Evolutionary conservation across 2,329 filamentous ascomycete species (phyloP).

Genomic region (Fusarium luffae): DNA sequence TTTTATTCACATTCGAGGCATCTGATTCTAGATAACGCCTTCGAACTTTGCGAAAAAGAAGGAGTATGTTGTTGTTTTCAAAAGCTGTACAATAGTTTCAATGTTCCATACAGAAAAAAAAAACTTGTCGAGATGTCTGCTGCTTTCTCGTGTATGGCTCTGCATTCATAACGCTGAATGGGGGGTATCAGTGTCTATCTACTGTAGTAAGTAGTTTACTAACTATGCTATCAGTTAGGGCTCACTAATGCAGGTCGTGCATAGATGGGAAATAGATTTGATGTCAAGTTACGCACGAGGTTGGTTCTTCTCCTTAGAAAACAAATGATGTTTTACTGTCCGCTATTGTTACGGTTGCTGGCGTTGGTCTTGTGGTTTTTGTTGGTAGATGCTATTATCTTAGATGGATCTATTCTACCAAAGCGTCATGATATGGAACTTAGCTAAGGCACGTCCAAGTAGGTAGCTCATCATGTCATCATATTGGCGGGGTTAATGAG

Average conservation of each 20-base stretch:
- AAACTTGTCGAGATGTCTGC: slow-evolving; percentile 33
- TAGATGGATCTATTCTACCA: background rate
- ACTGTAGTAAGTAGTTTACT: background rate
- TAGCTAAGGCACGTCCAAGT: background rate
- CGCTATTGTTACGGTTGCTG: background rate
- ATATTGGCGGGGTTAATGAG: slow-evolving; percentile 31
- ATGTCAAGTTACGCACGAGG: background rate
- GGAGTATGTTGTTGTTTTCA: slow-evolving; percentile 19
- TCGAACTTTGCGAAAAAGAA: slow-evolving; percentile 34
- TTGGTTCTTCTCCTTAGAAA: background rate
- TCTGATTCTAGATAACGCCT: slow-evolving; percentile 41
- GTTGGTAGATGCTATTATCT: too few species aligned
- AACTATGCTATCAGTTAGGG: slow-evolving; percentile 19
- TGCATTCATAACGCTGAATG: background rate
- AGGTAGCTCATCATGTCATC: background rate
- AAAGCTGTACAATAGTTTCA: slow-evolving; percentile 44
- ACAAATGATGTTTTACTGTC: background rate
- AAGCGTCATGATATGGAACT: slow-evolving; percentile 11
- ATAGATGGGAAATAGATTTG: background rate
- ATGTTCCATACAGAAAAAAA: slow-evolving; percentile 33
- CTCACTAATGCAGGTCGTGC: slow-evolving; percentile 26
- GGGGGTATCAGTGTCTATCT: background rate
- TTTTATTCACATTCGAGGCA: slow-evolving; percentile 24
- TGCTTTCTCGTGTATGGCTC: background rate
- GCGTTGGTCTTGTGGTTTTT: background rate